Conservation (phyloP, 2,329 filamentous ascomycete genomes). For the Fusarium irregulare region DNA sequence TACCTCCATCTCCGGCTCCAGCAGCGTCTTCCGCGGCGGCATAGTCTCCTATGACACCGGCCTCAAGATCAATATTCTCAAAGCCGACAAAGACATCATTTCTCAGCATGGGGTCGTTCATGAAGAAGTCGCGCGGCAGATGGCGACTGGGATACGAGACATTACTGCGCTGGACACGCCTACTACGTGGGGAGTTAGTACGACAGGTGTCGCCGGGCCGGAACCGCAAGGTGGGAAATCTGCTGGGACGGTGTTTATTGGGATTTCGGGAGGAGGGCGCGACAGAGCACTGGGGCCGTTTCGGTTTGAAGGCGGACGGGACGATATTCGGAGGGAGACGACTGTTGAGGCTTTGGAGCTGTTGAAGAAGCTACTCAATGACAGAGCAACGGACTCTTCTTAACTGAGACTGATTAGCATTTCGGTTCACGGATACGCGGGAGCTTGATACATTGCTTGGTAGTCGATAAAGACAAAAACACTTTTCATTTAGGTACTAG, state of each 20-base stretch:
- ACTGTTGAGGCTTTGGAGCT: conserved; percentile 16
- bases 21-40: conserved; percentile 49
- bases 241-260: conserved; percentile 32
- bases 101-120: conserved; percentile 24
- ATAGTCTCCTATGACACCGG: conserved; percentile 49
- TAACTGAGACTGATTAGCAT: neutral
- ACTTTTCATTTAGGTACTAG: neutral
- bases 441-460: neutral
- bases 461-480: neutral
- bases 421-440: neutral
- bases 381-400: neutral
- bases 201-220: conserved; percentile 27
- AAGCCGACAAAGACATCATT: conserved; percentile 27
- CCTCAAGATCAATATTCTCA: conserved; percentile 47
- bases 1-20: conserved; percentile 47
- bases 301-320: conserved; percentile 24
- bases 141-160: conserved; percentile 27
- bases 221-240: conserved; percentile 30
- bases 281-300: conserved; percentile 24
- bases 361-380: conserved; percentile 13
- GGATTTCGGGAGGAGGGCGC: conserved; percentile 10
- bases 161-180: conserved; percentile 24
- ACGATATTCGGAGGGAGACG: conserved; percentile 12
- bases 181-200: conserved; percentile 39
- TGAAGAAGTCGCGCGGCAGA: conserved; percentile 37